A percentile compares a stretch with the other conserved stretches of the same genome.
These are phyloP conservation scores for Populus trichocarpa DNA, from an alignment of 441 rosid species.

Conservation along the genomic window DNA sequence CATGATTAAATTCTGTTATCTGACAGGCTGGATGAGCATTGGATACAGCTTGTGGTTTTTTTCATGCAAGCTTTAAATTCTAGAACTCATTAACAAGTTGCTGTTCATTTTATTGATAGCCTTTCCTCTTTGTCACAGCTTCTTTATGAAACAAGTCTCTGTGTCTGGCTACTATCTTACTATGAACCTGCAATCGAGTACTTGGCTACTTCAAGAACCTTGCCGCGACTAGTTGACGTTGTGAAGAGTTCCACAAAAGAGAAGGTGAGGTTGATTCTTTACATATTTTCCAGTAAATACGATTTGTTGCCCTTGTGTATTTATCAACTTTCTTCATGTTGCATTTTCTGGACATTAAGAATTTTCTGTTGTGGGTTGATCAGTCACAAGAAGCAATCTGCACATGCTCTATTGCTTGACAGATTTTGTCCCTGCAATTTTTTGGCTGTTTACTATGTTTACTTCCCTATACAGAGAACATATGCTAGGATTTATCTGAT, in stretches of 20 bases:
- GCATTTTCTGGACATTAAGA: not conserved
- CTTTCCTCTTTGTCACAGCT: constrained; percentile 50
- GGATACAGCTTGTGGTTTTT: not conserved
- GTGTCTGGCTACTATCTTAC: constrained; percentile 94
- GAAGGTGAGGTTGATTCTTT: constrained; percentile 53
- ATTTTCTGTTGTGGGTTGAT: constrained; percentile 2
- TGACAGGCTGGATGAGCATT: constrained; percentile 5
- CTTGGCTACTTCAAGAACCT: constrained; percentile 83
- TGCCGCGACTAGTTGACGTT: constrained; percentile 78
- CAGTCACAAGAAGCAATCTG: constrained; percentile 6
- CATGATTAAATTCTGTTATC: not conserved
- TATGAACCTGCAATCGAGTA: constrained; percentile 86
- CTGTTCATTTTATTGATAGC: constrained; percentile 10
- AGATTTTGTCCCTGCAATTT: constrained; percentile 5
- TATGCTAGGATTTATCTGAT: constrained; percentile 6
- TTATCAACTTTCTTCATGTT: not conserved
- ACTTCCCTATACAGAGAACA: not conserved
- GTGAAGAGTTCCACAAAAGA: constrained; percentile 93
- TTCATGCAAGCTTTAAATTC: not conserved
- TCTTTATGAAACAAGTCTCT: constrained; percentile 95
- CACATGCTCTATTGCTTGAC: constrained; percentile 4
- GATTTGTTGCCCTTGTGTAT: not conserved
- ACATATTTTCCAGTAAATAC: not conserved
- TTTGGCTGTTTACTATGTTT: not conserved
- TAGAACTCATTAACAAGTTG: not conserved